These are phyloP conservation scores for Ogataea henricii DNA, from an alignment of 805 yeast genomes.

Conservation along the genomic window DNA sequence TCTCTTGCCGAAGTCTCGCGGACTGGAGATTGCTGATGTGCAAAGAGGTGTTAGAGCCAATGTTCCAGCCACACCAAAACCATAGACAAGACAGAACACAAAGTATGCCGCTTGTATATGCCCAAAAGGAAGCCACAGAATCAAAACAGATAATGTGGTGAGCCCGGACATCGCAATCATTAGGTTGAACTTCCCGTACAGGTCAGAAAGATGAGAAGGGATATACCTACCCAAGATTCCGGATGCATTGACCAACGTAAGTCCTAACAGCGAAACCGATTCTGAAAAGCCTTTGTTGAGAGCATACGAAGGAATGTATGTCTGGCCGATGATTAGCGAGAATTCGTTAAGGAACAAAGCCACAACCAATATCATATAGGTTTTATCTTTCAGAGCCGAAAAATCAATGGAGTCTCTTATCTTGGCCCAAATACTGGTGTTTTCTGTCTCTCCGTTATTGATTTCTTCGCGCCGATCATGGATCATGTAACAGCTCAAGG, in stretches of 20 bases:
- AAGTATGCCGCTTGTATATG: conserved; percentile 42
- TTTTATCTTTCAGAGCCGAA: conserved; percentile 41
- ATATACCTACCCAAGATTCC: conserved; percentile 49
- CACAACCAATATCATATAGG: conserved; percentile 40
- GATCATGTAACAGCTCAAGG: conserved; percentile 36
- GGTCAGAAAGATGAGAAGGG: conserved; percentile 48
- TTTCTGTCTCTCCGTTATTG: conserved; percentile 14
- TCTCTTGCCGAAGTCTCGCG: conserved; percentile 65
- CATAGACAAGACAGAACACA: conserved; percentile 55
- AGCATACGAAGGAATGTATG: conserved; percentile 62
- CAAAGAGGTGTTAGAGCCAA: conserved; percentile 69
- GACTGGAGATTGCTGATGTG: conserved; percentile 63
- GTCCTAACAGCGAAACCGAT: conserved; percentile 41
- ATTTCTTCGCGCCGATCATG: conserved; percentile 31
- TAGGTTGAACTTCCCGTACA: conserved; percentile 47
- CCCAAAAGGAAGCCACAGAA: conserved; percentile 68
- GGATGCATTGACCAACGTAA: conserved; percentile 46
- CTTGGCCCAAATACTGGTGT: conserved; percentile 18
- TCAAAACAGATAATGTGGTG: conserved; percentile 47
- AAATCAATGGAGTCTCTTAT: conserved; percentile 39
- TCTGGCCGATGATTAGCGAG: conserved; percentile 50
- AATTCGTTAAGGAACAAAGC: conserved; percentile 54
- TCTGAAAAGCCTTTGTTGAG: conserved; percentile 48
- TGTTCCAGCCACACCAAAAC: conserved; percentile 62
- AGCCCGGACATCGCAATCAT: conserved; percentile 40